These are phyloP conservation scores for Novakomyces olei DNA, from an alignment of 805 yeast genomes.

Conservation along the genomic window DNA sequence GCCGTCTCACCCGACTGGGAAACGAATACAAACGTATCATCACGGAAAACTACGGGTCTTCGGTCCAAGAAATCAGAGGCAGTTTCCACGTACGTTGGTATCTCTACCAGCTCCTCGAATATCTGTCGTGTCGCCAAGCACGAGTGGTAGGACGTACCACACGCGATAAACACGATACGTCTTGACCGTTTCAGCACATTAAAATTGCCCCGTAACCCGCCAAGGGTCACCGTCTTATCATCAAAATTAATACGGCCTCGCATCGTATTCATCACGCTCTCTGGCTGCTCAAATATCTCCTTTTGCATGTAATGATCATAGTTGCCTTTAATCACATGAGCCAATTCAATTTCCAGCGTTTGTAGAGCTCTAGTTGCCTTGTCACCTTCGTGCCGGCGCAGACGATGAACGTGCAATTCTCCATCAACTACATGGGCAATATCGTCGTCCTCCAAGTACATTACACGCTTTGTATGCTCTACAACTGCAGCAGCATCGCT, in stretches of 20 bases:
- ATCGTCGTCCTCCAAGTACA: conserved; percentile 93
- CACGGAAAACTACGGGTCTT: conserved; percentile 90
- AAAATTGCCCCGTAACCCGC: conserved; percentile 71
- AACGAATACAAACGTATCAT: conserved; percentile 90
- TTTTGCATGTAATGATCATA: conserved; percentile 95
- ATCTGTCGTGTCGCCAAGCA: conserved; percentile 92
- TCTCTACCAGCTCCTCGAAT: conserved; percentile 88
- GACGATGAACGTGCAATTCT: conserved; percentile 94
- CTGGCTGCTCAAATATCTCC: conserved; percentile 97
- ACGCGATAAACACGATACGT: conserved; percentile 92
- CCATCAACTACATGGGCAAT: conserved; percentile 97
- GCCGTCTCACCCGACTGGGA: conserved; percentile 99
- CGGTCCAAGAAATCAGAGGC: conserved; percentile 92
- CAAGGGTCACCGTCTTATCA: conserved; percentile 51
- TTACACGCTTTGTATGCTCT: conserved; percentile 90
- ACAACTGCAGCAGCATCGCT: conserved; percentile 94
- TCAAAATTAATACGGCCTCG: conserved; percentile 95
- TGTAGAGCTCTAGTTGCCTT: conserved; percentile 91
- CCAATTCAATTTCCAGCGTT: conserved; percentile 88
- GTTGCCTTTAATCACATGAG: conserved; percentile 94
- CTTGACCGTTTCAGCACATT: conserved; percentile 83
- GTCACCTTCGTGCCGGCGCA: conserved; percentile 48
- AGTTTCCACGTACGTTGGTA: conserved; percentile 77
- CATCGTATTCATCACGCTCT: conserved; percentile 94
- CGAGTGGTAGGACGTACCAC: conserved; percentile 98